Conservation (phyloP, 176 grass and related monocot species). For the Zea luxurians region DNA sequence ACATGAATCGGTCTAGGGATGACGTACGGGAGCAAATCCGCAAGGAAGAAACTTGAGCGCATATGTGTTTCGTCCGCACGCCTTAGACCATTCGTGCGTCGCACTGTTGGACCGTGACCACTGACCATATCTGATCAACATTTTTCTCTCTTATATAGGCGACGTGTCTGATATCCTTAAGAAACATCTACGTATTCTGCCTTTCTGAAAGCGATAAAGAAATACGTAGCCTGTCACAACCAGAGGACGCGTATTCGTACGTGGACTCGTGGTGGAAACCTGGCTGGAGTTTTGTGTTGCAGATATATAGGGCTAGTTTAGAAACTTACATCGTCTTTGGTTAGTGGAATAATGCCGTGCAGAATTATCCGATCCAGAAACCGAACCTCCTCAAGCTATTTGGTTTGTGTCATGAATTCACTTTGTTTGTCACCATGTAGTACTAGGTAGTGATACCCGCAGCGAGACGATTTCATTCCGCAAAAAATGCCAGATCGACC, state of each 20-base stretch:
- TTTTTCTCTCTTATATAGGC: background rate
- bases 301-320: background rate
- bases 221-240: background rate
- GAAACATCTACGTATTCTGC: background rate
- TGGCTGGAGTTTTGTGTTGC: background rate
- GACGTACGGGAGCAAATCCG: background rate
- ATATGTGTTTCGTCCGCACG: background rate
- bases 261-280: background rate
- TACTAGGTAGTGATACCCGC: too few relatives aligned
- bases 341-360: too few relatives aligned
- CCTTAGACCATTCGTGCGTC: background rate
- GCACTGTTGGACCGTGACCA: conserved; percentile 15
- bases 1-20: background rate
- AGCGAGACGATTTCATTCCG: too few relatives aligned
- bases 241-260: background rate
- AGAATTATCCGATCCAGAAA: too few relatives aligned
- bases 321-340: too few relatives aligned
- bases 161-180: background rate
- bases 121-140: background rate
- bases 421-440: too few relatives aligned
- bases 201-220: background rate
- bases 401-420: too few relatives aligned
- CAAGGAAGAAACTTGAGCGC: background rate
- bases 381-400: too few relatives aligned
- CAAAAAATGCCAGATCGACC: too few relatives aligned